These are phyloP conservation scores for Pulveroboletus sp. DNA, from an alignment of 768 basidiomycete genomes.

Conservation along the genomic window DNA sequence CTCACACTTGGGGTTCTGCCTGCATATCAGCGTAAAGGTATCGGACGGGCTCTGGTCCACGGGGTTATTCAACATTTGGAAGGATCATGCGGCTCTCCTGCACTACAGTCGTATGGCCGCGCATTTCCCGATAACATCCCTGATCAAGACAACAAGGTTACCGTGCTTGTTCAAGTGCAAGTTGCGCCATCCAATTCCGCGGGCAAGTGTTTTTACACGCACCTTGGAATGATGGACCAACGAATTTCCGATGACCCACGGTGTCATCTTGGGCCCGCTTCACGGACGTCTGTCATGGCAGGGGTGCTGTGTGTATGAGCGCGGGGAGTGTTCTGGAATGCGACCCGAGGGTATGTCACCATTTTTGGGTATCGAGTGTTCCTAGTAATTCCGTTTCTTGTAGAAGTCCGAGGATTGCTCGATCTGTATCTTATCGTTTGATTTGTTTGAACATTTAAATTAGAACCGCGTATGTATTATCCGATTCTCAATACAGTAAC, in stretches of 20 bases:
- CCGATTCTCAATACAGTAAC: no score
- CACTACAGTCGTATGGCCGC: background rate
- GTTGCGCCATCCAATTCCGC: constrained; percentile 25
- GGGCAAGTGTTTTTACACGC: constrained; percentile 27
- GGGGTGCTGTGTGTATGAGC: constrained; percentile 24
- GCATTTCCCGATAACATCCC: background rate
- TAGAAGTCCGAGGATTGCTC: no score
- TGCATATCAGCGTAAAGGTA: constrained; percentile 25
- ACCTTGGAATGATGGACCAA: constrained; percentile 29
- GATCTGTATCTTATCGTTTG: background rate
- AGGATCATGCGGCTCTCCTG: constrained; percentile 1
- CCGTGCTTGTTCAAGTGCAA: constrained; percentile 27
- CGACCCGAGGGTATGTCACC: background rate
- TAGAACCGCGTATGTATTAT: no score
- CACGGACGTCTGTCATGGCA: constrained; percentile 23
- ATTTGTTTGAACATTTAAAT: background rate
- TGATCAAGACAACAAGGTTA: constrained; percentile 5
- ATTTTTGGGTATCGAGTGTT: no score
- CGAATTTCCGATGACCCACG: constrained; percentile 6
- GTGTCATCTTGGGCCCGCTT: constrained; percentile 12
- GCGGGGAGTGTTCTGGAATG: background rate
- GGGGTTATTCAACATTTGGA: constrained; percentile 27
- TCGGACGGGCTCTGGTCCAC: constrained; percentile 29
- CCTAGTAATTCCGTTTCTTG: no score
- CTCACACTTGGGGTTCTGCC: constrained; percentile 32